Evolutionary conservation across 164 flowering plant genomes (phyloP).

Genomic region (Sextonia rubra): DNA sequence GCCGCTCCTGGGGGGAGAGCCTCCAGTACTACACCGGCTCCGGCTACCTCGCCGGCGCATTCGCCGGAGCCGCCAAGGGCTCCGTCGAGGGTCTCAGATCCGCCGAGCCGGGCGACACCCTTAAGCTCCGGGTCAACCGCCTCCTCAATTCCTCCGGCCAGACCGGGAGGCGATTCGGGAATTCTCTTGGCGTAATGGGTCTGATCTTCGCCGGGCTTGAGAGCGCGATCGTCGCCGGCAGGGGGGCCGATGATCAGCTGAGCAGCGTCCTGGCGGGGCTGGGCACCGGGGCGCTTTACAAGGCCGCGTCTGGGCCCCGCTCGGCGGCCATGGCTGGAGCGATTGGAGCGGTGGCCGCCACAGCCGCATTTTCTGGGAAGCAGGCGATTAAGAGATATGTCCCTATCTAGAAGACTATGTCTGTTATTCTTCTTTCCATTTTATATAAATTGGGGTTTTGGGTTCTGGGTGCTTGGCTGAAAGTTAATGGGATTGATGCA

Average conservation of each 20-base stretch:
- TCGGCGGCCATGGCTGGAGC: constrained; percentile 84
- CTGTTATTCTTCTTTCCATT: not conserved
- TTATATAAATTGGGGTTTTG: not conserved
- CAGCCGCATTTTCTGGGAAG: constrained; percentile 55
- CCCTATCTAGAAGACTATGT: constrained; percentile 26
- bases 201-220: constrained; percentile 60
- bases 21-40: constrained; percentile 50
- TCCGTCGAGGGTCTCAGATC: constrained; percentile 36
- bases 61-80: constrained; percentile 42
- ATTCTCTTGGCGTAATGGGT: constrained; percentile 49
- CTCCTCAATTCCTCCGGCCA: constrained; percentile 48
- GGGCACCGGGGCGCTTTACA: constrained; percentile 72
- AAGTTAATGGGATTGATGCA: not conserved
- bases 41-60: constrained; percentile 47
- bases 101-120: constrained; percentile 46
- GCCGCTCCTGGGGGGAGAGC: constrained; percentile 58
- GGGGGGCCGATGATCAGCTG: constrained; percentile 54
- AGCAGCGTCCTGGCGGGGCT: constrained; percentile 69
- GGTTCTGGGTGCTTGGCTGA: not conserved
- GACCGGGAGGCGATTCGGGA: constrained; percentile 39
- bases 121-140: constrained; percentile 47
- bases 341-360: constrained; percentile 63
- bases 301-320: constrained; percentile 61
- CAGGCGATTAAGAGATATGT: constrained; percentile 67
- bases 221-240: constrained; percentile 39